Percentiles rank a stretch among this genome's conserved stretches.
These are phyloP conservation scores for Aspergillus piperis DNA, from an alignment of 2,329 filamentous ascomycete genomes.

Conservation along the genomic window DNA sequence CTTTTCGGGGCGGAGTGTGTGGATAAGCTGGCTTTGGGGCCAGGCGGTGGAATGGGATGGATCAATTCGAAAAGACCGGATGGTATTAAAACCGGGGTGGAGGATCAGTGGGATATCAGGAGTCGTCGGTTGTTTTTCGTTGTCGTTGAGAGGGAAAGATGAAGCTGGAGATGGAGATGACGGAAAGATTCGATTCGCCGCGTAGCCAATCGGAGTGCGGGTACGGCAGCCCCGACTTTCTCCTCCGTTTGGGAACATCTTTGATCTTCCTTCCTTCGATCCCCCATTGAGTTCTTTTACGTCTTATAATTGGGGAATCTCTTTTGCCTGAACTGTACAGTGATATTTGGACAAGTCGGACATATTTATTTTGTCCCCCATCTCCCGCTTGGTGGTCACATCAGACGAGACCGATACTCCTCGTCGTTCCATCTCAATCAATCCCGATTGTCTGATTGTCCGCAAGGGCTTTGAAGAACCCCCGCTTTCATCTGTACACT, in stretches of 20 bases:
- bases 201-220: conserved; percentile 38
- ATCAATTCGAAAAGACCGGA: background rate
- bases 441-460: background rate
- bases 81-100: background rate
- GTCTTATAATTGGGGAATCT: no score
- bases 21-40: background rate
- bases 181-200: conserved; percentile 36
- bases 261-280: background rate
- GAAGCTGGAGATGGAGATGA: background rate
- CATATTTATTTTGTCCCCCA: no score
- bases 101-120: background rate
- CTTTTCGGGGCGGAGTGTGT: background rate
- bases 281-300: no score
- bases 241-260: no score
- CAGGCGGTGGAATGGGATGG: background rate
- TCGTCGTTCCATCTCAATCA: background rate
- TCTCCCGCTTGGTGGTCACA: no score
- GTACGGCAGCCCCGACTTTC: conserved; percentile 20
- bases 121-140: no score
- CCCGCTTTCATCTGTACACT: background rate
- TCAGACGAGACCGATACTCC: background rate
- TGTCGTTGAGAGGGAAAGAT: conserved; percentile 7
- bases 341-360: no score
- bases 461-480: background rate
- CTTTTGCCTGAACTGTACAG: no score